These are phyloP conservation scores for Penicillium steckii DNA, from an alignment of 495 filamentous ascomycete genomes.

Conservation along the genomic window DNA sequence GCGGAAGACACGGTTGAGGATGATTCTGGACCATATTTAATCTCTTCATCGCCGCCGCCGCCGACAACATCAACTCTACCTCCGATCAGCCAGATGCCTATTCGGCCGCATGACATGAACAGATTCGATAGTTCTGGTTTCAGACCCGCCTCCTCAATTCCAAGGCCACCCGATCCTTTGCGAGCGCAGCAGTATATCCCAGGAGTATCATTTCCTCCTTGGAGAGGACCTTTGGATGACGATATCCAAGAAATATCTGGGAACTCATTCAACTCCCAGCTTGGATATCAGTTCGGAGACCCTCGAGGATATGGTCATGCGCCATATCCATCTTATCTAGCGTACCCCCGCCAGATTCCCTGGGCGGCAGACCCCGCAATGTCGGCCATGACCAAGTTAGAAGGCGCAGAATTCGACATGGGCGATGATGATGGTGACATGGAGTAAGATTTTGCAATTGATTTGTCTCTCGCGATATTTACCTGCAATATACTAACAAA, in stretches of 20 bases:
- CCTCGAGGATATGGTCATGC: not conserved
- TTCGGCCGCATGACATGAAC: not conserved
- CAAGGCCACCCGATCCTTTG: not conserved
- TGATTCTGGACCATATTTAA: not conserved
- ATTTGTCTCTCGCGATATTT: not conserved
- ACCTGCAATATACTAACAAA: constrained; percentile 2
- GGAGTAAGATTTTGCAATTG: not conserved
- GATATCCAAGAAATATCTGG: constrained; percentile 22
- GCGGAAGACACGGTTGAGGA: constrained; percentile 1
- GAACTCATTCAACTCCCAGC: constrained; percentile 15
- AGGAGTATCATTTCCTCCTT: constrained; percentile 8
- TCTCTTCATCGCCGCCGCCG: too few species aligned
- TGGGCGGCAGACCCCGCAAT: not conserved
- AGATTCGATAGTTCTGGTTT: not conserved
- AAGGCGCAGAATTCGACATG: constrained; percentile 15
- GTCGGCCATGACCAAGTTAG: not conserved
- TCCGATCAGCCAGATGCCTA: not conserved
- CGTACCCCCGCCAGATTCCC: not conserved
- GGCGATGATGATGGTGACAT: constrained; percentile 15
- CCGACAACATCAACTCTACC: not conserved
- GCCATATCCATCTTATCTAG: not conserved
- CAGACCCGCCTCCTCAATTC: not conserved
- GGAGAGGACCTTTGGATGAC: constrained; percentile 9
- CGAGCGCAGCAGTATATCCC: not conserved
- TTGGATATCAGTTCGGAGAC: not conserved